Conservation (phyloP, 805 yeast genomes). For the Pichia ethanolica region DNA sequence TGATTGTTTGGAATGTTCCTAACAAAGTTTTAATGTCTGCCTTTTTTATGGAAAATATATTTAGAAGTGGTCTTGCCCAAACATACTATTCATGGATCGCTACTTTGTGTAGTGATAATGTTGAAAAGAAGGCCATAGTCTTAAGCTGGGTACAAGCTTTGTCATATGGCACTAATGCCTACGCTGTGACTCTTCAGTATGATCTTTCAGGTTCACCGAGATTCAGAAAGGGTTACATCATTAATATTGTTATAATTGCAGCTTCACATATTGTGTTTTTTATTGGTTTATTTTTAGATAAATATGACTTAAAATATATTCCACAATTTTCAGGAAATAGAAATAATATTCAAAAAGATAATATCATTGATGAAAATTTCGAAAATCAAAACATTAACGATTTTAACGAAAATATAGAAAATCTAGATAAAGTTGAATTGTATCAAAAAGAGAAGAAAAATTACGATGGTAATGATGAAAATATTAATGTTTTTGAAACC, state of each 20-base stretch:
- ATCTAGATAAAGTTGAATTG: no score
- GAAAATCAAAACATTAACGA: no score
- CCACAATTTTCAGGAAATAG: slow-evolving; percentile 16
- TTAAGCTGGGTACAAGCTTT: slow-evolving; percentile 14
- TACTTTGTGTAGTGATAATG: slow-evolving; percentile 15
- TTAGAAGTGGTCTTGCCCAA: slow-evolving; percentile 16
- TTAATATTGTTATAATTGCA: slow-evolving; percentile 12
- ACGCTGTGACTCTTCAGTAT: slow-evolving; percentile 17
- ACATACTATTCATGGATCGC: slow-evolving; percentile 16
- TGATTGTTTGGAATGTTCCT: slow-evolving; percentile 12
- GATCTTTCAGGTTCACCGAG: slow-evolving; percentile 11
- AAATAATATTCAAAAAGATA: slow-evolving; percentile 3
- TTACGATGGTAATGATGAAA: no score
- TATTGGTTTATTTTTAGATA: slow-evolving; percentile 11
- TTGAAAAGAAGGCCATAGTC: slow-evolving; percentile 18
- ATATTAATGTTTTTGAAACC: no score
- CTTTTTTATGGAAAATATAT: slow-evolving; percentile 30
- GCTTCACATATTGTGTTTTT: slow-evolving; percentile 10
- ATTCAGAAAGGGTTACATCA: slow-evolving; percentile 13
- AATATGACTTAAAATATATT: slow-evolving; percentile 11
- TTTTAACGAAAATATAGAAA: no score
- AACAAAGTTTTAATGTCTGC: slow-evolving; percentile 29
- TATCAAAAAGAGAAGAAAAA: no score
- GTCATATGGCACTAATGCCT: slow-evolving; percentile 16
- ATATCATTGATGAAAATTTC: no score